These are phyloP conservation scores for Aureobasidium sp. DNA, from an alignment of 2,329 filamentous ascomycete species.

Conservation along the genomic window DNA sequence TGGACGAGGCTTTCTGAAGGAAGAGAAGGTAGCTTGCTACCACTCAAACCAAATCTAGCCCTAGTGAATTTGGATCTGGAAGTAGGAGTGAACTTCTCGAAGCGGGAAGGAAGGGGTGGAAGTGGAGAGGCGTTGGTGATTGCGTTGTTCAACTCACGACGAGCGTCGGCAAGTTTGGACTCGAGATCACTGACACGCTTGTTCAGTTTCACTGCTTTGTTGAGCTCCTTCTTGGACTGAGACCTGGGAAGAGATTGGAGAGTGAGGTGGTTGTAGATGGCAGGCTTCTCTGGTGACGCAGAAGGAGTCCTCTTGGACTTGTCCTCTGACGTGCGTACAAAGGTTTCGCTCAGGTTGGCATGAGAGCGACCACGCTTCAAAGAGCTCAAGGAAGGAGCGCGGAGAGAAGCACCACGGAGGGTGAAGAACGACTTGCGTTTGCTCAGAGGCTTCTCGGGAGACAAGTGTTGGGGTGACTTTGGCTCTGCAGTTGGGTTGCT, in stretches of 20 bases:
- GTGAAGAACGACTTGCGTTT: conserved; percentile 5
- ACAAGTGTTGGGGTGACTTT: not conserved
- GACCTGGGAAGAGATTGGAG: conserved; percentile 33
- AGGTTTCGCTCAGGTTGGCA: conserved; percentile 19
- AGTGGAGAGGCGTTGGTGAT: conserved; percentile 34
- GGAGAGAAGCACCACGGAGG: conserved; percentile 16
- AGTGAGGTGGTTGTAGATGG: not conserved
- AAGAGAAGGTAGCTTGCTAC: conserved; percentile 28
- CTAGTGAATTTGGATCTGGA: conserved; percentile 22
- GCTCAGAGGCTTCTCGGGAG: conserved; percentile 7
- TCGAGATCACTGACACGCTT: conserved; percentile 55
- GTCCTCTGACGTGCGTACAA: conserved; percentile 19
- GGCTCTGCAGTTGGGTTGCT: not conserved
- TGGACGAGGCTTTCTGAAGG: conserved; percentile 31
- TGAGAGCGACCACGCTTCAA: conserved; percentile 28
- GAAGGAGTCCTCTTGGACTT: conserved; percentile 2
- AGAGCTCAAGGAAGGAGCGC: conserved; percentile 26
- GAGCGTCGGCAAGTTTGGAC: conserved; percentile 46
- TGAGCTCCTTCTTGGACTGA: conserved; percentile 47
- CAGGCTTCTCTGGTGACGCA: conserved; percentile 24
- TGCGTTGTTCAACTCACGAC: conserved; percentile 44
- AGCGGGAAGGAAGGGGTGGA: conserved; percentile 28
- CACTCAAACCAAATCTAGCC: conserved; percentile 28
- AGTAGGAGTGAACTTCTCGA: conserved; percentile 28
- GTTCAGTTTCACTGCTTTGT: conserved; percentile 47